Base-by-base conservation (phyloP, 805 yeast species). In the Yamadazyma phyllophila region DNA sequence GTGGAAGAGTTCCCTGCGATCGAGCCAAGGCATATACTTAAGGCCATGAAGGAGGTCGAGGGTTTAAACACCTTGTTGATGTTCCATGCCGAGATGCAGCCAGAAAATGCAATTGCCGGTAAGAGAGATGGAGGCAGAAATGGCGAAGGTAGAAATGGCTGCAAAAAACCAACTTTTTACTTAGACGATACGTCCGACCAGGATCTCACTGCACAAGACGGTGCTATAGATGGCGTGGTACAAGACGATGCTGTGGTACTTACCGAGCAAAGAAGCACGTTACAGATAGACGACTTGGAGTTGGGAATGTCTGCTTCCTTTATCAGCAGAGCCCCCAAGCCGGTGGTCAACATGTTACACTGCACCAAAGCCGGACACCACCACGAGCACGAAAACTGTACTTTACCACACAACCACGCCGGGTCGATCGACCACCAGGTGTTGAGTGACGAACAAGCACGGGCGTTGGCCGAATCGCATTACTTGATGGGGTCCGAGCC, bases 1-100 rank as follows among this genome's bases (percentile, higher is more conserved):
- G 97, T 92, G 15, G 96, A 89, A 43, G 97, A 91, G 65, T 91
- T 92, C 63, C 97, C 97, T 1, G 88, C 85, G 52, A 84, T 91
- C 43, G 74, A 73, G 33, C 77, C 85, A 14, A 61, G 61, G 2
- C 83, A 89, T 59, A 84, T 92, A 39, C 71, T 76, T 34, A 60
- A 71, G 44, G 96, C 95, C 7, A 76, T 92, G 79, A 61, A 73
- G 14, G 63, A 55, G 11, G 85, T 91, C 2, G 71, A 82, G 44
- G 85, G 78, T 4, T 64, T 78, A 36, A 74, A 78, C 27, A 88
- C 97, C 0, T 63, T 89, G 59, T 69, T 90, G 52, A 82, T 92
- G 88, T 91, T 92, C 71, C 98, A 91, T 60, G 96, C 97, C 1
- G 98, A 91, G 63, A 80, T 88, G 84, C 88, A 82, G 59, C 82